phyloP scores from a whole-genome alignment of 306 rosid species.

The Prunus fruticosa region DNA sequence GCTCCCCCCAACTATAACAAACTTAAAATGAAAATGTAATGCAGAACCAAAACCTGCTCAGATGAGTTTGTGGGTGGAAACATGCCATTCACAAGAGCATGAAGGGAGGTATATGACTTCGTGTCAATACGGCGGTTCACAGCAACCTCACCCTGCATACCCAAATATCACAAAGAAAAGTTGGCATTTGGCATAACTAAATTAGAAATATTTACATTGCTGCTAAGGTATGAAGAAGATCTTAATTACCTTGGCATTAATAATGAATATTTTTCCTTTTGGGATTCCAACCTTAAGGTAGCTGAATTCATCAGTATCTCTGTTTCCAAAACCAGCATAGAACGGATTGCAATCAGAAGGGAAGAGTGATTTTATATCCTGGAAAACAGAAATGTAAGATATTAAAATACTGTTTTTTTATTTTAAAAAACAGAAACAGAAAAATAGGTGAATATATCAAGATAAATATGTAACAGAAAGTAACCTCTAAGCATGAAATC shows the following conservation, averaged over 20 bases:
- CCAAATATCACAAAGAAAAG: slow-evolving; percentile 28
- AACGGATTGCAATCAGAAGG: slow-evolving; percentile 90
- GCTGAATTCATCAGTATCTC: slow-evolving; percentile 95
- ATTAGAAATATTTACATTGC: slow-evolving; percentile 4
- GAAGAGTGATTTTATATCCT: slow-evolving; percentile 81
- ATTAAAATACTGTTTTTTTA: background rate
- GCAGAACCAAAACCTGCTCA: slow-evolving; percentile 63
- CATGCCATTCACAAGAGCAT: slow-evolving; percentile 85
- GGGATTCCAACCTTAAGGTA: slow-evolving; percentile 95
- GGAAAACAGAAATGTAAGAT: slow-evolving; percentile 10
- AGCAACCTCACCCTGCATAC: slow-evolving; percentile 79
- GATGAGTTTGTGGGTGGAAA: slow-evolving; percentile 61
- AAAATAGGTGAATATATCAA: slow-evolving; percentile 12
- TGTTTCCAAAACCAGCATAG: slow-evolving; percentile 98
- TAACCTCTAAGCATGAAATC: slow-evolving; percentile 90
- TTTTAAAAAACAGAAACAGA: background rate
- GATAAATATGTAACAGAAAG: slow-evolving; percentile 25
- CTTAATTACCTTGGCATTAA: slow-evolving; percentile 83
- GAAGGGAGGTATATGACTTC: slow-evolving; percentile 81
- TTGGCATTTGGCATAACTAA: slow-evolving; percentile 14
- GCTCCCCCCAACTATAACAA: background rate
- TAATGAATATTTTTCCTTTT: slow-evolving; percentile 82
- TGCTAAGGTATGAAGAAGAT: slow-evolving; percentile 12
- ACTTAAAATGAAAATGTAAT: background rate
- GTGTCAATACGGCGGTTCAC: slow-evolving; percentile 71